Conservation (phyloP, 305 asterid genomes). For the Galium porrigens region DNA sequence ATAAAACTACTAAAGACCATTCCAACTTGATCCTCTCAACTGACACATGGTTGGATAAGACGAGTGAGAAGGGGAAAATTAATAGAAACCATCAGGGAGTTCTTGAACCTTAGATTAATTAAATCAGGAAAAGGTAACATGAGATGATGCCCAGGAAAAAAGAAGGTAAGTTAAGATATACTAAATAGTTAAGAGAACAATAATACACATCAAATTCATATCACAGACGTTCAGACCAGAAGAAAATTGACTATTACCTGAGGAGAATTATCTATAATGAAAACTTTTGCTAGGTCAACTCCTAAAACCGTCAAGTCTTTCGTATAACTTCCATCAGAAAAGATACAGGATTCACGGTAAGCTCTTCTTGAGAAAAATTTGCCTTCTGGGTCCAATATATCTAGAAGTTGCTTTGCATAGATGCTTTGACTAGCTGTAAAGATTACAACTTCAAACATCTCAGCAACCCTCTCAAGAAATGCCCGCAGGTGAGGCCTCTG, state of each 20-base stretch:
- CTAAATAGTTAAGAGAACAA: neutral
- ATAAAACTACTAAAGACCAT: constrained; percentile 7
- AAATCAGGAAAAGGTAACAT: neutral
- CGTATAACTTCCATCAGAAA: constrained; percentile 54
- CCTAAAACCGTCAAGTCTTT: constrained; percentile 89
- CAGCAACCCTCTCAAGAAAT: constrained; percentile 70
- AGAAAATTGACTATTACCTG: constrained; percentile 38
- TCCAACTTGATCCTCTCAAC: neutral
- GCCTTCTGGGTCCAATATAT: constrained; percentile 80
- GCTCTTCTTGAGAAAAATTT: constrained; percentile 66
- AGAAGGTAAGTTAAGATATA: neutral
- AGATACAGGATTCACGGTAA: constrained; percentile 82
- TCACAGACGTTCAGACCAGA: neutral
- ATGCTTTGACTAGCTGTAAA: constrained; percentile 98
- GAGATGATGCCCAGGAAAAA: neutral
- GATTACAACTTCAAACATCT: constrained; percentile 70
- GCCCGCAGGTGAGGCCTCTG: constrained; percentile 69
- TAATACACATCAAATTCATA: neutral
- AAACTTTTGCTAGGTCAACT: constrained; percentile 78
- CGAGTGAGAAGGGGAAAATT: neutral
- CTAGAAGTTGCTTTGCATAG: constrained; percentile 70
- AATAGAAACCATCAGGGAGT: neutral
- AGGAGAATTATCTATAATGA: constrained; percentile 78
- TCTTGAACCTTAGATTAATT: neutral
- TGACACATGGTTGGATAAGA: constrained; percentile 1